These are phyloP conservation scores for Hymenoscyphus occultus DNA, from an alignment of 2,329 filamentous ascomycete genomes.

Conservation along the genomic window DNA sequence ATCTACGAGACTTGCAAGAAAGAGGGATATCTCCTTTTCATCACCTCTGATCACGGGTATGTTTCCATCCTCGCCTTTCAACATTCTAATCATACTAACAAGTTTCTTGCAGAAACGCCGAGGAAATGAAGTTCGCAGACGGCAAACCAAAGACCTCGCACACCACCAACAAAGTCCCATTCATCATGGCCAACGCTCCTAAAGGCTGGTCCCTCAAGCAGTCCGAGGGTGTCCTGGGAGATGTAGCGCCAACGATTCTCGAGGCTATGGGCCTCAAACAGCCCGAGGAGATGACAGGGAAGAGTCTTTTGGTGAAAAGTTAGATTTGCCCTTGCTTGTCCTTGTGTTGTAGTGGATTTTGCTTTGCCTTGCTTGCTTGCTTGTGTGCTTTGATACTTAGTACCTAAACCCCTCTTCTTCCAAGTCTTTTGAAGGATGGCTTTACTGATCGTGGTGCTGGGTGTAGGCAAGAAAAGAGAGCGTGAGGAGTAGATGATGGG, in stretches of 20 bases:
- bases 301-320: constrained; percentile 75
- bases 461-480: constrained; percentile 34
- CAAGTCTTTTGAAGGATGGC: constrained; percentile 8
- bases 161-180: constrained; percentile 96
- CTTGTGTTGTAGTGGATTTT: too few relatives aligned
- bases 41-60: constrained; percentile 90
- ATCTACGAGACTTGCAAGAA: constrained; percentile 94
- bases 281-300: constrained; percentile 88
- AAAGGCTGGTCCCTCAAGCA: constrained; percentile 81
- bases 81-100: constrained; percentile 18
- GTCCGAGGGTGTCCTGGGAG: constrained; percentile 81
- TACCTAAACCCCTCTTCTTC: constrained; percentile 7
- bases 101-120: constrained; percentile 62
- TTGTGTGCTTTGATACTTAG: constrained; percentile 11
- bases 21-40: constrained; percentile 87
- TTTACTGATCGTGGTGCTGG: constrained; percentile 14
- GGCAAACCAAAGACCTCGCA: constrained; percentile 97
- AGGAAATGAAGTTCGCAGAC: constrained; percentile 97
- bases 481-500: constrained; percentile 27
- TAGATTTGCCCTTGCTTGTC: constrained; percentile 29
- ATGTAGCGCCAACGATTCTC: constrained; percentile 93
- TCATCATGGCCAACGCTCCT: constrained; percentile 97
- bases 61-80: constrained; percentile 27
- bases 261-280: constrained; percentile 87
- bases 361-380: constrained; percentile 17